phyloP scores from a whole-genome alignment of 306 rosid species.

The Coriaria nepalensis region DNA sequence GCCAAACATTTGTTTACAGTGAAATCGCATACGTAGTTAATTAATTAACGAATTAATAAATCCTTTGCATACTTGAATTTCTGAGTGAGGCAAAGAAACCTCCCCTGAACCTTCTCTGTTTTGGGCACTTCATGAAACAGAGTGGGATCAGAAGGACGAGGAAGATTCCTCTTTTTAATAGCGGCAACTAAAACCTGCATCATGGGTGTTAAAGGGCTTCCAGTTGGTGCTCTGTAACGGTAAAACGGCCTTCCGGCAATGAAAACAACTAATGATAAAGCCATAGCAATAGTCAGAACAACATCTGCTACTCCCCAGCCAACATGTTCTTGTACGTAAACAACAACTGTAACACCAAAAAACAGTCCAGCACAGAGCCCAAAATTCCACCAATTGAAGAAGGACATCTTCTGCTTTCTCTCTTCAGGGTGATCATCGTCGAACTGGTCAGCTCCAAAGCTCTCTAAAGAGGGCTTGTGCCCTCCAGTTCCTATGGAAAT shows the following conservation, averaged over 20 bases:
- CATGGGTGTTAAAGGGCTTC: constrained; percentile 95
- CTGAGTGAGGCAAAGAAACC: constrained; percentile 49
- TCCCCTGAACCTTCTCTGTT: constrained; percentile 18
- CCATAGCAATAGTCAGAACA: constrained; percentile 54
- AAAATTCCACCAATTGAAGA: constrained; percentile 93
- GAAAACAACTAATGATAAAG: constrained; percentile 50
- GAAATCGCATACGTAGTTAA: too few relatives aligned
- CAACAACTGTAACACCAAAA: constrained; percentile 70
- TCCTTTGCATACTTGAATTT: constrained; percentile 42
- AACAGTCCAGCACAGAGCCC: constrained; percentile 67
- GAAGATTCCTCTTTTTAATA: constrained; percentile 44
- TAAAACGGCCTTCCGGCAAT: constrained; percentile 50
- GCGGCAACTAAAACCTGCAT: constrained; percentile 82
- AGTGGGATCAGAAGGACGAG: constrained; percentile 40
- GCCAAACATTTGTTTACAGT: too few relatives aligned
- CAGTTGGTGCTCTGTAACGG: constrained; percentile 45
- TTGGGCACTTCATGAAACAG: constrained; percentile 42
- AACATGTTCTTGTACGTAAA: constrained; percentile 64
- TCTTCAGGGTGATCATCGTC: constrained; percentile 60
- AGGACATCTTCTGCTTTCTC: constrained; percentile 74
- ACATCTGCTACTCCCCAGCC: constrained; percentile 71
- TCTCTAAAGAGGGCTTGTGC: constrained; percentile 77
- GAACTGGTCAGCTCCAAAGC: constrained; percentile 93
- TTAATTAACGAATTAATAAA: neutral
- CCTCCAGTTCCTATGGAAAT: constrained; percentile 84